These are phyloP conservation scores for Ogataea corticis DNA, from an alignment of 805 yeast genomes.

Conservation along the genomic window DNA sequence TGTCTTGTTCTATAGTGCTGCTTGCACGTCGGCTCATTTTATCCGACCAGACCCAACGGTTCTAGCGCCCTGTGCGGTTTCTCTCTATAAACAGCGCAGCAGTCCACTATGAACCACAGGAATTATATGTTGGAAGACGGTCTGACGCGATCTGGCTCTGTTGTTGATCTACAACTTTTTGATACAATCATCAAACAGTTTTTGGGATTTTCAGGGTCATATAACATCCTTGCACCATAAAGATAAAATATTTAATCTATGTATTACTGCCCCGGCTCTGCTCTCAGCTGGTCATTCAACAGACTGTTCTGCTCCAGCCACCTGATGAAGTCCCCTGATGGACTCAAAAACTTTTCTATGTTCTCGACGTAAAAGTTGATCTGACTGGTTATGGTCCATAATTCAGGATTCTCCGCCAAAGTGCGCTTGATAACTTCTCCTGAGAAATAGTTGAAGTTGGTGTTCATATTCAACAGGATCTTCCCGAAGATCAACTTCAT, in stretches of 20 bases:
- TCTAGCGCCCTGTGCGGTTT: no score
- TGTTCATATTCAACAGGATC: slow-evolving; percentile 30
- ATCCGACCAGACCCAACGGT: background rate
- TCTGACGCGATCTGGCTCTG: background rate
- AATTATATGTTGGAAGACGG: background rate
- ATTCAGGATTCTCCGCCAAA: background rate
- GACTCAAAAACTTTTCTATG: slow-evolving; percentile 35
- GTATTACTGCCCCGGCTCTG: background rate
- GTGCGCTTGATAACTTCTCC: slow-evolving; percentile 19
- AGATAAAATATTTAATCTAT: background rate
- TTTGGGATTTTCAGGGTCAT: background rate
- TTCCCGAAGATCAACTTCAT: slow-evolving; percentile 34
- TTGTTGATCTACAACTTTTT: slow-evolving; percentile 1
- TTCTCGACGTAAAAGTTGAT: slow-evolving; percentile 34
- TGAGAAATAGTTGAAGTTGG: slow-evolving; percentile 30
- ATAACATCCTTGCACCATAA: slow-evolving; percentile 2
- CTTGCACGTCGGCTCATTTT: slow-evolving; percentile 2
- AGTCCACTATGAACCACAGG: no score
- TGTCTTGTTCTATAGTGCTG: background rate
- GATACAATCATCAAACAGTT: slow-evolving; percentile 1
- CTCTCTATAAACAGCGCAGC: background rate
- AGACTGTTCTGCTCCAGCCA: slow-evolving; percentile 26
- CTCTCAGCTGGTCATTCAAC: slow-evolving; percentile 12
- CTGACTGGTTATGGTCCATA: slow-evolving; percentile 34
- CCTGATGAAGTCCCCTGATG: slow-evolving; percentile 27